These are phyloP conservation scores for Microbotryomycetes sp. DNA, from an alignment of 1,284 basidiomycete genomes.

Conservation along the genomic window DNA sequence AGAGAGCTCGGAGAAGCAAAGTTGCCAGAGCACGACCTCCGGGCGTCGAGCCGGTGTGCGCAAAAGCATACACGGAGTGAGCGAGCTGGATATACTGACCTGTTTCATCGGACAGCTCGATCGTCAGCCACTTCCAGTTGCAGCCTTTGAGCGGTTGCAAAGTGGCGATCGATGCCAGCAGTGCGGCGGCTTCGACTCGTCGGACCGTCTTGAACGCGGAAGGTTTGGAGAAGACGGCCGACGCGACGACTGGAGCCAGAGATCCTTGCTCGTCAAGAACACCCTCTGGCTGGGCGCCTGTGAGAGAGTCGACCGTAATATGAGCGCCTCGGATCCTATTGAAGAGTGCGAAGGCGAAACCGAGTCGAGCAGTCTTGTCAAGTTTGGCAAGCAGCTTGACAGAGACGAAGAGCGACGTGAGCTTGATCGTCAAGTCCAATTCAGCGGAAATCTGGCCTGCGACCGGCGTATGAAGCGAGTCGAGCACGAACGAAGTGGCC, in stretches of 20 bases:
- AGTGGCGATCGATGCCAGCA: constrained; percentile 29
- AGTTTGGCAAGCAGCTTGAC: constrained; percentile 9
- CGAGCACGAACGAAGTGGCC: constrained; percentile 18
- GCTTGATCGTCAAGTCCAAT: background rate
- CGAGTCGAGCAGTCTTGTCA: constrained; percentile 7
- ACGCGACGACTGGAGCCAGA: background rate
- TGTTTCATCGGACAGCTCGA: background rate
- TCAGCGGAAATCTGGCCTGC: background rate
- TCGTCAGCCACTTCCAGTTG: constrained; percentile 29
- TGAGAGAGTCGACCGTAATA: constrained; percentile 4
- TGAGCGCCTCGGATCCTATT: background rate
- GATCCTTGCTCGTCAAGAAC: background rate
- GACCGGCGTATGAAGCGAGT: background rate
- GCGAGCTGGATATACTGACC: constrained; percentile 10
- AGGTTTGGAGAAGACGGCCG: constrained; percentile 35
- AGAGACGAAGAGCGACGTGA: constrained; percentile 12
- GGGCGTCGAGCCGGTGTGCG: constrained; percentile 36
- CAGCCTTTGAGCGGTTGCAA: constrained; percentile 1
- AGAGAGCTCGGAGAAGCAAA: constrained; percentile 56
- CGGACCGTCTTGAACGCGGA: constrained; percentile 35
- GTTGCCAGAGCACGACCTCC: constrained; percentile 49
- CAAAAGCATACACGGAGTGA: constrained; percentile 55
- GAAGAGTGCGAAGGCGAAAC: constrained; percentile 3
- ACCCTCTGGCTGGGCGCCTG: background rate
- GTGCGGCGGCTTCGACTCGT: constrained; percentile 34